Base-by-base conservation (phyloP, 495 filamentous ascomycete species). In the Penicillium ochrochloron region DNA sequence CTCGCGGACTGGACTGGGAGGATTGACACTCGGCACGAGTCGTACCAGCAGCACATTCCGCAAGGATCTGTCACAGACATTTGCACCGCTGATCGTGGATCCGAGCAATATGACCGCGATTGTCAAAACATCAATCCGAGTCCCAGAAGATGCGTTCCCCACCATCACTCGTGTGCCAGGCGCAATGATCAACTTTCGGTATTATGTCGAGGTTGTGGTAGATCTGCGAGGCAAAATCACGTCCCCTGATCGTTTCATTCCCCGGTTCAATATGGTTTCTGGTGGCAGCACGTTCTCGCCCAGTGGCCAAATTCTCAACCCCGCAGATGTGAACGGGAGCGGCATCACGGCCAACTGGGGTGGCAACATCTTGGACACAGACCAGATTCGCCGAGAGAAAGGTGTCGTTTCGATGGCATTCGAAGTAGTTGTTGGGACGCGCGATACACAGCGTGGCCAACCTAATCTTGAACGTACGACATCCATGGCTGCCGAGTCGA, bases 101-200 rank as follows among this genome's bases (percentile, higher is more conserved):
- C 93, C 92, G 1, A 78, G 74, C 17, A 91, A 86, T n/a, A 83
- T 97, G 61, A 89, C 86, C 19, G 85, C 92, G 0, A 86, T 87
- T 56, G 84, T 98, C 54, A 93, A 87, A 25, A 89, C 92, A 3
- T 91, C 89, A 19, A 86, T 99, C 3, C 86, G 92, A 57, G 87
- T 97, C 25, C 95, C 95, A 0, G 92, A 94, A 64, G 93, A 97
- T 66, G 87, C 88, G 0, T 99, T 99, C 68, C 94, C 95, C 3
- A 96, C 94, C 8, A 97, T 99, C 63, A 89, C 86, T 14, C 88
- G 86, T 60, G 92, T 97, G 5, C 95, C 95, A 0, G 92, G 94
- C 23, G 87, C 88, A 27, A 93, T 97, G 85, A 96, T 99, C 63
- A 91, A 88, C 64, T 98, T 99, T 77, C 90, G 89, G 66, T 98